These are phyloP conservation scores for Picochlorum sp. DNA, from an alignment of 139 green algal genomes.

Conservation along the genomic window DNA sequence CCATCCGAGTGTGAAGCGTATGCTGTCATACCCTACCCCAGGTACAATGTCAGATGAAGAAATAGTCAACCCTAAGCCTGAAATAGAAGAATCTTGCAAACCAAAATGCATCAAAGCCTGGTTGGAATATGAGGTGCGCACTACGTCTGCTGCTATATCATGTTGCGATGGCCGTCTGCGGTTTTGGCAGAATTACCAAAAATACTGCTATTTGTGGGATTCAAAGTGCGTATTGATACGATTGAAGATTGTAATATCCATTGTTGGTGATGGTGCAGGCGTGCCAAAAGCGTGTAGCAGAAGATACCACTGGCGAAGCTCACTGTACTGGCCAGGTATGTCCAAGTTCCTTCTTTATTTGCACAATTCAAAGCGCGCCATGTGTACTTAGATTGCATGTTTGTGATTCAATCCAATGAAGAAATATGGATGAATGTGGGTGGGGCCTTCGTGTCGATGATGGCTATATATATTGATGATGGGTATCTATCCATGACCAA, in stretches of 20 bases:
- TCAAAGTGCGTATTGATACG: not conserved
- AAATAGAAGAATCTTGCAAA: slow-evolving; percentile 30
- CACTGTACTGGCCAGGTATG: slow-evolving; percentile 32
- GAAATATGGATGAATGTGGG: no score
- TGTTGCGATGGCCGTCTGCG: no score
- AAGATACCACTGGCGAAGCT: slow-evolving; percentile 18
- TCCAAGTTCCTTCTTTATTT: not conserved
- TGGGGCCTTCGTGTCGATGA: not conserved
- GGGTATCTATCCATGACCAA: not conserved
- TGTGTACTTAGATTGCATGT: no score
- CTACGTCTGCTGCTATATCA: no score
- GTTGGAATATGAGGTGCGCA: slow-evolving; percentile 24
- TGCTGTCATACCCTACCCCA: not conserved
- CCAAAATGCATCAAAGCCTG: slow-evolving; percentile 25
- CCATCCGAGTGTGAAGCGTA: no score
- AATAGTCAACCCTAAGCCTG: slow-evolving; percentile 15
- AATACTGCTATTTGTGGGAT: not conserved
- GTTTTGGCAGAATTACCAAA: no score
- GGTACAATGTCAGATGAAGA: slow-evolving; percentile 23
- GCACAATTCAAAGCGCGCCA: not conserved
- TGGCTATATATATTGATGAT: not conserved
- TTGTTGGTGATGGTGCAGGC: slow-evolving; percentile 10
- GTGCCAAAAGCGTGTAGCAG: slow-evolving; percentile 18
- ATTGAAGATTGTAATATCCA: not conserved
- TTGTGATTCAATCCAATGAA: no score